Conservation (phyloP, 331 rosid genomes). For the Rhamnella rubrinervis region DNA sequence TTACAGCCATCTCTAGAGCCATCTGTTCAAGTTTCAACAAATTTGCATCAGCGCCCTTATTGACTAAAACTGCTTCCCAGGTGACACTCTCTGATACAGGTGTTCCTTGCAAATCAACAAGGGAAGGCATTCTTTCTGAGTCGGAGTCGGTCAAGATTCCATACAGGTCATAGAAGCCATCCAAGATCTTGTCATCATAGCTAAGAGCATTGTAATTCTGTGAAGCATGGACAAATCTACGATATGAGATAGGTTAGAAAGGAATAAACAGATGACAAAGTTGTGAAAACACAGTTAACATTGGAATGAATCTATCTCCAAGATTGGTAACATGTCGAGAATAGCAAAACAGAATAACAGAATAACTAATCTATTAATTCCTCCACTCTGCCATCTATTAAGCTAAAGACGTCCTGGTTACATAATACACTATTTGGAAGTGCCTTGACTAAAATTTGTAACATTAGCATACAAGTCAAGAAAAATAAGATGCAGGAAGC, state of each 20-base stretch:
- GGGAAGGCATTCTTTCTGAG: constrained; percentile 83
- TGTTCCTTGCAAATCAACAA: constrained; percentile 90
- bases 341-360: background rate
- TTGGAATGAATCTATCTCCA: constrained; percentile 21
- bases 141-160: constrained; percentile 63
- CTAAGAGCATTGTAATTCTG: constrained; percentile 98
- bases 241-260: constrained; percentile 82
- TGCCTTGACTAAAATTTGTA: background rate
- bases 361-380: background rate
- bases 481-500: constrained; percentile 16
- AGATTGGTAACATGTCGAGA: background rate
- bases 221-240: constrained; percentile 88
- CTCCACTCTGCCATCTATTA: background rate
- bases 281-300: constrained; percentile 25
- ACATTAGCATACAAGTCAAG: constrained; percentile 2
- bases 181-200: constrained; percentile 93
- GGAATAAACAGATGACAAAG: constrained; percentile 41
- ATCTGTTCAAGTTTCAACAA: constrained; percentile 81
- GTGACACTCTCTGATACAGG: constrained; percentile 60
- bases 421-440: background rate
- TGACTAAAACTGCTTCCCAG: constrained; percentile 96
- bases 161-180: constrained; percentile 94
- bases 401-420: background rate
- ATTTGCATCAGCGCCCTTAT: constrained; percentile 81
- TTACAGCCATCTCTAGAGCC: constrained; percentile 66